Base-by-base conservation (phyloP, 2,329 filamentous ascomycete genomes). In the Colletotrichum sp. region DNA sequence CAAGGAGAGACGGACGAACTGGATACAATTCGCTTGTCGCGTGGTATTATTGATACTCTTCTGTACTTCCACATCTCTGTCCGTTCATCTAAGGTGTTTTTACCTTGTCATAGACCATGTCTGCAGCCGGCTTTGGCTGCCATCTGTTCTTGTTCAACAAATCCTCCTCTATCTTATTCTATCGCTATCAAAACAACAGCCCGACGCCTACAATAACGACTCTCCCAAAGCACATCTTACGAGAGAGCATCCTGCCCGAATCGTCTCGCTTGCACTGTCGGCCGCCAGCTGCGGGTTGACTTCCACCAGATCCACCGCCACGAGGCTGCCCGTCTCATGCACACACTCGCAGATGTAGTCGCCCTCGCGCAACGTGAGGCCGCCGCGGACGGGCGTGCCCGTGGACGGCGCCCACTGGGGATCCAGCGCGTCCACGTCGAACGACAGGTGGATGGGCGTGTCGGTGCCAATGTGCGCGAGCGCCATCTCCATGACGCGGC, bases 401-500 rank as follows among this genome's bases (percentile, higher is more conserved):
- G 97, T 99, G 85, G 95, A 97, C 28, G 97, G 97, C 52, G 97
- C 97, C 94, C 95, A 98, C 90, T 96, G 94, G 32, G 97, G 97
- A 85, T 99, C 97, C 76, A 99, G 90, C 28, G 96, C 97, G 84
- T 99, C 97, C 79, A 99, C 95, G 83, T 99, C 97, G 81, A 99
- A 99, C 48, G 95, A 98, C 75, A 99, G 91, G 85, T 99, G 97
- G 82, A 99, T 98, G 57, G 97, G 97, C 0, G 96, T 98, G 84
- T 99, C 97, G 82, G 89, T 92, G 80, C 97, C 97, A 79, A 99
- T 98, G 88, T 98, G 96, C 36, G 94, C 96, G 69, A 99, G 90
- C n/a, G 96, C 96, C 96, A 98, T 98, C 82, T 99, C 97, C 87
- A 99, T 96, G 78, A 99, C 95, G 79, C 94, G 94, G 71, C 97